A percentile compares a stretch with the other conserved stretches of the same genome.
Evolutionary conservation across 2,329 filamentous ascomycete species (phyloP).

Genomic region (Claviceps maximensis): DNA sequence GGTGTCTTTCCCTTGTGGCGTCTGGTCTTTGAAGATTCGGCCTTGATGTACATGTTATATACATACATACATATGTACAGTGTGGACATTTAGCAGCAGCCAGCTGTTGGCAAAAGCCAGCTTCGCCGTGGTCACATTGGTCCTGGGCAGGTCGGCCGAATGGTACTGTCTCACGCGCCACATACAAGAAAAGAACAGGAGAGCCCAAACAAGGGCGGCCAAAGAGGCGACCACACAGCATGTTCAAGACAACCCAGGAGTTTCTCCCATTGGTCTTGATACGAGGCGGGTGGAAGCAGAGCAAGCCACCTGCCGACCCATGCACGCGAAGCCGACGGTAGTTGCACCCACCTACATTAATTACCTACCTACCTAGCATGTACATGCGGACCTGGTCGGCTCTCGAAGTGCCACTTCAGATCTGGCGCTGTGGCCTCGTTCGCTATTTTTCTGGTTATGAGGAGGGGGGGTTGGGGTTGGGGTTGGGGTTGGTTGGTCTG

Average conservation of each 20-base stretch:
- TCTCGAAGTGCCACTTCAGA: neutral
- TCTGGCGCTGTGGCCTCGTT: neutral
- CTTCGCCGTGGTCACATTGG: neutral
- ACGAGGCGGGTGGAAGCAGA: slow-evolving; percentile 1
- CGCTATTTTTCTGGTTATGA: neutral
- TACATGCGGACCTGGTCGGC: neutral
- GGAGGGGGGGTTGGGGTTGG: too few relatives aligned
- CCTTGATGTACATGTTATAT: neutral
- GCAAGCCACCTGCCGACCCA: slow-evolving; percentile 2
- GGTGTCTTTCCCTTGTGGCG: neutral
- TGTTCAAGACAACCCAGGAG: slow-evolving; percentile 1
- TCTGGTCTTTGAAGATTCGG: neutral
- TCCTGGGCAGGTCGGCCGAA: neutral
- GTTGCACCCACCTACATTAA: neutral
- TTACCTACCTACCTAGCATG: neutral
- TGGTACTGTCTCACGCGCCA: neutral
- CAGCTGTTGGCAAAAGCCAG: neutral
- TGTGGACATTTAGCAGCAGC: neutral
- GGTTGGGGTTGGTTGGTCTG: too few relatives aligned
- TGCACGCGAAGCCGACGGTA: slow-evolving; percentile 4
- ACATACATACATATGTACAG: neutral
- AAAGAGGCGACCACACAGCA: neutral
- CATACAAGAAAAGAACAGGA: neutral
- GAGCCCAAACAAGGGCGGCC: slow-evolving; percentile 1
- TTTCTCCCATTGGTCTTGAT: slow-evolving; percentile 5